Evolutionary conservation across 169 alveolate genomes (phyloP).

Genomic region (Cryptosporidium bovis): DNA sequence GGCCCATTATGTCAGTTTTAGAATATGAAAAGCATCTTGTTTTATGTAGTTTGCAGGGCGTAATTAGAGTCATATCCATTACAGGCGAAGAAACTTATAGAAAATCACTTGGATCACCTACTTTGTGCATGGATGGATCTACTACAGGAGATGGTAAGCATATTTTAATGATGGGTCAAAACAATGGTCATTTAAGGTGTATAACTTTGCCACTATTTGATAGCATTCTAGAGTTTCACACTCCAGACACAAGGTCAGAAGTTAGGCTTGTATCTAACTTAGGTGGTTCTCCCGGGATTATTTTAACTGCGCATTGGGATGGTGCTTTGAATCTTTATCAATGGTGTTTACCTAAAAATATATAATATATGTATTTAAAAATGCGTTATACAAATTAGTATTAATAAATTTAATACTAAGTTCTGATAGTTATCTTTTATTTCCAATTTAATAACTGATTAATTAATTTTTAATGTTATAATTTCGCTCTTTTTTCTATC

Average conservation of each 20-base stretch:
- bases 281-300: constrained; percentile 74
- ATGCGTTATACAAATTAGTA: constrained; percentile 2
- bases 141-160: constrained; percentile 64
- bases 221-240: constrained; percentile 64
- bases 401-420: constrained; percentile 5
- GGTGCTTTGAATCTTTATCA: constrained; percentile 70
- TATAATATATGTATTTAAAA: not conserved
- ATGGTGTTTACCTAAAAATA: constrained; percentile 65
- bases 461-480: not conserved
- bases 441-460: not conserved
- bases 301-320: constrained; percentile 74
- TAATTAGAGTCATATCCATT: constrained; percentile 58
- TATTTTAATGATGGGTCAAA: constrained; percentile 71
- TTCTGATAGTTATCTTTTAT: not conserved
- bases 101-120: constrained; percentile 69
- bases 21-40: constrained; percentile 73
- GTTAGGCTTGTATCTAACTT: constrained; percentile 56
- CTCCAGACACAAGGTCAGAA: constrained; percentile 69
- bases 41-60: constrained; percentile 68
- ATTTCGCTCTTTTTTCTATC: not conserved
- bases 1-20: constrained; percentile 70
- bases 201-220: constrained; percentile 69
- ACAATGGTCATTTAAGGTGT: constrained; percentile 68
- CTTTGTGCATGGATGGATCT: constrained; percentile 72
- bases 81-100: constrained; percentile 72